Percentiles rank a stretch among this genome's conserved stretches.
Evolutionary conservation across 2,329 filamentous ascomycete genomes (phyloP).

Genomic region (Periconia digitata): DNA sequence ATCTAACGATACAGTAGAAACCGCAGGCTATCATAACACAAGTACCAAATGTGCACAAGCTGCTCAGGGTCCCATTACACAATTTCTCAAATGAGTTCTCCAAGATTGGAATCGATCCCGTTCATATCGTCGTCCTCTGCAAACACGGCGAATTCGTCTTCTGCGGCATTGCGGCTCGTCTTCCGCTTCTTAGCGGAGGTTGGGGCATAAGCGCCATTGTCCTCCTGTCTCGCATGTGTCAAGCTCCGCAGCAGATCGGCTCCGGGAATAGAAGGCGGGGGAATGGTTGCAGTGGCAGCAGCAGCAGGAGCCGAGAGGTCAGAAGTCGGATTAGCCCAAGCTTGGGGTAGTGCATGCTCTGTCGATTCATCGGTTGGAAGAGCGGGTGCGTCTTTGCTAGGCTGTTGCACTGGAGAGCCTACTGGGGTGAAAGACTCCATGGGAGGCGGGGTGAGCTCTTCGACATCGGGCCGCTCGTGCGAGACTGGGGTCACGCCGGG

Average conservation of each 20-base stretch:
- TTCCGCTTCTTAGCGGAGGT: conserved; percentile 41
- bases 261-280: conserved; percentile 19
- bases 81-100: conserved; percentile 53
- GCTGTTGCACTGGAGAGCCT: conserved; percentile 44
- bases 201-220: conserved; percentile 26
- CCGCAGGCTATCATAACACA: no score
- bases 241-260: conserved; percentile 36
- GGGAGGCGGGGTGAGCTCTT: conserved; percentile 81
- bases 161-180: conserved; percentile 32
- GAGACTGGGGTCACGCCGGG: conserved; percentile 10
- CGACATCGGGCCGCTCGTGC: conserved; percentile 39
- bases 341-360: conserved; percentile 11
- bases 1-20: no score
- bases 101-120: conserved; percentile 63
- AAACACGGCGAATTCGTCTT: conserved; percentile 44
- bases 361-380: conserved; percentile 33
- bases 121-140: conserved; percentile 54
- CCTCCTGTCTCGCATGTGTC: conserved; percentile 25
- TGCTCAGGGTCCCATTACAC: no score
- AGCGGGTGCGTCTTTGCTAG: conserved; percentile 29
- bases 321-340: conserved; percentile 23
- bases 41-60: no score
- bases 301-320: conserved; percentile 26
- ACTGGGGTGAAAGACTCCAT: conserved; percentile 59
- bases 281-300: conserved; percentile 26